Evolutionary conservation across 75 land plant genomes (phyloP).

Genomic region (Sequoiadendron giganteum): DNA sequence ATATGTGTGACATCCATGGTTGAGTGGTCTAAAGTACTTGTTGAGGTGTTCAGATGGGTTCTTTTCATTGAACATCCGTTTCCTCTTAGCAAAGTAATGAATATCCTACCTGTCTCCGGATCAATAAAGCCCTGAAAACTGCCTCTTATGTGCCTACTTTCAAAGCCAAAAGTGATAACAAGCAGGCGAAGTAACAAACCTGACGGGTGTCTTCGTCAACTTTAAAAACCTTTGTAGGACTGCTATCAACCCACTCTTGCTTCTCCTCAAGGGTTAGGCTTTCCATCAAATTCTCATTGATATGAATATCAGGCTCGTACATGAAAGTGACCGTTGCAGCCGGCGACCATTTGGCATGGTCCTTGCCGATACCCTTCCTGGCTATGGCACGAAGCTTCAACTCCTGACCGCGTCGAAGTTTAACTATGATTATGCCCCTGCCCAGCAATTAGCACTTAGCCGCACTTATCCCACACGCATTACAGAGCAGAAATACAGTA

Average conservation of each 20-base stretch:
- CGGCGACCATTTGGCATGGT: conserved; percentile 99
- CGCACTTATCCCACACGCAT: neutral
- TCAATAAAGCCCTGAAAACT: too few species aligned
- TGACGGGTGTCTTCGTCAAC: conserved; percentile 73
- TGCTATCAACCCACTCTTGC: conserved; percentile 76
- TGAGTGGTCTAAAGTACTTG: too few species aligned
- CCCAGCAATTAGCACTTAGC: neutral
- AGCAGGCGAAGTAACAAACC: conserved; percentile 26
- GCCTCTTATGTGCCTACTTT: neutral
- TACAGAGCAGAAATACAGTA: neutral
- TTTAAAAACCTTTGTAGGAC: conserved; percentile 94
- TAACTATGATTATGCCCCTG: conserved; percentile 96
- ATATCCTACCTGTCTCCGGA: too few species aligned
- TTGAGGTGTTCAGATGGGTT: too few species aligned
- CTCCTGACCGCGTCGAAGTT: conserved; percentile 93
- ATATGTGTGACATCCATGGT: too few species aligned
- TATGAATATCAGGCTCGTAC: conserved; percentile 93
- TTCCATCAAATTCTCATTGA: conserved; percentile 95
- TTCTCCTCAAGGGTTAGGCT: conserved; percentile 80
- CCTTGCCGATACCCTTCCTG: conserved; percentile 95
- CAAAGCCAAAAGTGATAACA: neutral
- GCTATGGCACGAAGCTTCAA: conserved; percentile 92
- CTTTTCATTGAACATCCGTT: too few species aligned
- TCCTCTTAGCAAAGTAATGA: too few species aligned
- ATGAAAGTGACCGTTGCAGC: conserved; percentile 98